Base-by-base conservation (phyloP, 1,284 basidiomycete species). In the Ustilago cynodontis region DNA sequence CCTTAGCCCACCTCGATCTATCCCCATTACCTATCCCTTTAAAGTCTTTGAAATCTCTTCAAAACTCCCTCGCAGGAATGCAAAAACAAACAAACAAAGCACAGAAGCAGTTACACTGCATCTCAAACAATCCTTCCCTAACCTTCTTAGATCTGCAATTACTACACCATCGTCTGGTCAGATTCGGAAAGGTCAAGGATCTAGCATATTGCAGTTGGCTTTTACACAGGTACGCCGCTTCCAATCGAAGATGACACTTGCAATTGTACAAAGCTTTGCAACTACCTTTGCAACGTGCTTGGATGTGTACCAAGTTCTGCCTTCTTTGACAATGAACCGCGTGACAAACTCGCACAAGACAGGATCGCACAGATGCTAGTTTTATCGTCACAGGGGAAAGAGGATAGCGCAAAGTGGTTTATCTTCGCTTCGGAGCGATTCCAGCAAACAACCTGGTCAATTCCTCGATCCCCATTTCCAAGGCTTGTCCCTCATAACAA, bases 101-200 rank as follows among this genome's bases (percentile, higher is more conserved):
- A n/a, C n/a, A n/a, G n/a, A n/a, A n/a, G n/a, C n/a, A n/a, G n/a
- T n/a, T n/a, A n/a, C n/a, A n/a, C n/a, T n/a, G n/a, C n/a, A n/a
- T n/a, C n/a, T n/a, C n/a, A n/a, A n/a, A n/a, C n/a, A n/a, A n/a
- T n/a, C n/a, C n/a, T n/a, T n/a, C n/a, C n/a, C n/a, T 83, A 28
- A 54, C 37, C 1, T 83, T 83, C 29, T 26, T 68, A 13, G 80
- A 83, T 39, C 56, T 81, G 8, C 71, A 83, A 53, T 54, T 83
- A 2, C 59, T 83, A 18, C 81, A 83, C 53, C 82, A 83, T 62
- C 63, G 81, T 0, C 56, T 82, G 35, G 77, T 83, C 2, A 53
- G 71, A 18, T 70, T 67, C 24, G 59, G 49, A 0, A 35, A 64
- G 13, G 41, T 22, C 4, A 62, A 69, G 18, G 70, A 72, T 14